Evolutionary conservation across 2,329 filamentous ascomycete genomes (phyloP), one percentile per base, ranked within the genome.

Genomic region (Fusarium verticillioides): DNA sequence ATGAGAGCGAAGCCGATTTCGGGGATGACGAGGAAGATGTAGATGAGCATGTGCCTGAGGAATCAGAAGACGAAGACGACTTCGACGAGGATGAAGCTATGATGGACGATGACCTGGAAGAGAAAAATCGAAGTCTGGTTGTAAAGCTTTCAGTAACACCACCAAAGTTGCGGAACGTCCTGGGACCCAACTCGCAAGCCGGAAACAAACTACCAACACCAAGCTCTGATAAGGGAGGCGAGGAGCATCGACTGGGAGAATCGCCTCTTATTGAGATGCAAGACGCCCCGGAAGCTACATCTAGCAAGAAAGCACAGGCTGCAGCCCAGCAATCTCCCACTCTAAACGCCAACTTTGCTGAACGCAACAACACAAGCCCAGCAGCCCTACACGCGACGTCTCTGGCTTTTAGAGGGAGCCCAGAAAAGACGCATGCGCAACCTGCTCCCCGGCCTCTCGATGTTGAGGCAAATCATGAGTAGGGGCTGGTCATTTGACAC

Each of bases 21-120:
- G 93, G 91, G 16, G 93, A 93, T 62, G 93, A 95, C 65, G 92
- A 93, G 64, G 91, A 92, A 42, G 89, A 94, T 62, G 89, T 87
- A 32, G 90, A 91, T 32, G 91, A 91, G 10, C 91, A 93, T 59
- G 86, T 92, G 23, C 88, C 89, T 1, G 86, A 89, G 59, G 88
- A 88, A 49, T 84, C 85, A 7, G 89, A 91, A 40, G 90, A 91
- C 9, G 89, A 89, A 36, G 86, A 89, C 3, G 85, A 88, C 21
- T 84, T 86, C n/a, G 88, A 90, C 43, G 89, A 89, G 60, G 87
- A 87, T 18, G 87, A 87, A 43, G 83, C 84, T 42, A 86, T 90
- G 79, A 84, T 84, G 16, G 88, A 91, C 43, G 88, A 88, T 28
- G 86, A 88, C 53, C 77, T 87, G 47, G 82, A 85, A 3, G 85